Percentiles rank a stretch among this genome's conserved stretches.
Evolutionary conservation across 495 filamentous ascomycete species (phyloP).

Genomic region (Trichoderma reesei): DNA sequence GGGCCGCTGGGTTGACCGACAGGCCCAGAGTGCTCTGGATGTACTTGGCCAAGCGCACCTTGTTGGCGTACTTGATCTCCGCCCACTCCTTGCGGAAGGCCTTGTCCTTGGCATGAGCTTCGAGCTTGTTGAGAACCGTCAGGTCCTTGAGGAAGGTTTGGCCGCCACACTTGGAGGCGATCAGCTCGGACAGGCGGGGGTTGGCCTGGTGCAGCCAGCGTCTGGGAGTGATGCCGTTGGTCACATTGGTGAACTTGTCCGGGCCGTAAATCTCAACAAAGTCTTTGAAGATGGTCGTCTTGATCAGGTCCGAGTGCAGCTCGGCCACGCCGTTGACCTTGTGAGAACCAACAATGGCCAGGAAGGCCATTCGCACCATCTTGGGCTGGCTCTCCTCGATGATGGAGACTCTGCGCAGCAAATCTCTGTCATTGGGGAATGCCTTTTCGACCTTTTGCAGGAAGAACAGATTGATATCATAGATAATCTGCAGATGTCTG

Average conservation of each 20-base stretch:
- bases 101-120: slow-evolving; percentile 70
- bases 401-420: slow-evolving; percentile 79
- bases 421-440: slow-evolving; percentile 81
- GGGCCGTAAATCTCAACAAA: slow-evolving; percentile 89
- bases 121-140: slow-evolving; percentile 72
- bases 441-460: slow-evolving; percentile 77
- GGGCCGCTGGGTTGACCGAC: slow-evolving; percentile 71
- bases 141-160: slow-evolving; percentile 81
- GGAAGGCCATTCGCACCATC: slow-evolving; percentile 93
- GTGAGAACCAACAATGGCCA: slow-evolving; percentile 94
- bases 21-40: slow-evolving; percentile 74
- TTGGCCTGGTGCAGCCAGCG: slow-evolving; percentile 98
- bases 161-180: slow-evolving; percentile 77
- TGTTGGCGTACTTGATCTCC: slow-evolving; percentile 66
- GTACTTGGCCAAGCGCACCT: slow-evolving; percentile 73
- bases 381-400: slow-evolving; percentile 97
- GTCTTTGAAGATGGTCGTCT: slow-evolving; percentile 98
- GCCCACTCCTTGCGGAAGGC: slow-evolving; percentile 86
- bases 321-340: slow-evolving; percentile 99
- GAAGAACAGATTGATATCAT: slow-evolving; percentile 95
- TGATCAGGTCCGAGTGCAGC: slow-evolving; percentile 91
- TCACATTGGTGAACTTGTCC: slow-evolving; percentile 97
- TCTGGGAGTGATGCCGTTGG: slow-evolving; percentile 91
- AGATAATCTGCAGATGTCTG: slow-evolving; percentile 94
- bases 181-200: slow-evolving; percentile 81